Evolutionary conservation across 768 basidiomycete genomes (phyloP), one percentile per base, ranked within the genome.

Genomic region (Macrocybe gigantea): DNA sequence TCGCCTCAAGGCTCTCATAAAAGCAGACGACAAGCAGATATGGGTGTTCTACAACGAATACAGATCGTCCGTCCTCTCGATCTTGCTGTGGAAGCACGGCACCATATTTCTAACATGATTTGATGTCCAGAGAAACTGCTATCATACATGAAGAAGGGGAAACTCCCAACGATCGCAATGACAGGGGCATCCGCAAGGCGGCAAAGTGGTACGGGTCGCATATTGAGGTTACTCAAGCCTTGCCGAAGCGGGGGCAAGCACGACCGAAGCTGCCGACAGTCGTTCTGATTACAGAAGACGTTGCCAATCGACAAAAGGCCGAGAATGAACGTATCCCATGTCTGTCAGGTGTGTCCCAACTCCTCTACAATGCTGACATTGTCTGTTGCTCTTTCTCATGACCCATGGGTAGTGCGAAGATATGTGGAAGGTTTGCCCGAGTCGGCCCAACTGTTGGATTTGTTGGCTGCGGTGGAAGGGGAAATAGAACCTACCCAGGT

Each of bases 121-220:
- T 51, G 53, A 41, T 22, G 10, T 13, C 5, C 52, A 92, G 90
- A 38, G 85, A 90, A 62, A 93, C 91, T 0, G 88, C 87, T 0
- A 77, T 92, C 7, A 72, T 88, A 36, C 72, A 88, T 11, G 81
- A 86, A 53, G 82, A 86, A 47, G 82, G 74, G 4, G 91, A 94
- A 65, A 82, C 81, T 0, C 90, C 93, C 0, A 98, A 98, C 56
- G 96, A 99, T 61, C 76, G 88, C 29, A 98, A 98, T 59, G 96
- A 98, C 61, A 71, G 96, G 78, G 87, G 93, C 90, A 99, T 99
- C 50, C 80, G 96, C 42, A 86, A 81, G 59, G 87, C 90, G 1
- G 76, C 91, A 1, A 69, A 79, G 38, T 99, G 94, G 92, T 99
- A 97, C 65, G 79, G 79, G 38, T 61, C 77, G 1, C 92, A 95